phyloP scores from a whole-genome alignment of 805 yeast species.

The Ogataea chonburiensis region DNA sequence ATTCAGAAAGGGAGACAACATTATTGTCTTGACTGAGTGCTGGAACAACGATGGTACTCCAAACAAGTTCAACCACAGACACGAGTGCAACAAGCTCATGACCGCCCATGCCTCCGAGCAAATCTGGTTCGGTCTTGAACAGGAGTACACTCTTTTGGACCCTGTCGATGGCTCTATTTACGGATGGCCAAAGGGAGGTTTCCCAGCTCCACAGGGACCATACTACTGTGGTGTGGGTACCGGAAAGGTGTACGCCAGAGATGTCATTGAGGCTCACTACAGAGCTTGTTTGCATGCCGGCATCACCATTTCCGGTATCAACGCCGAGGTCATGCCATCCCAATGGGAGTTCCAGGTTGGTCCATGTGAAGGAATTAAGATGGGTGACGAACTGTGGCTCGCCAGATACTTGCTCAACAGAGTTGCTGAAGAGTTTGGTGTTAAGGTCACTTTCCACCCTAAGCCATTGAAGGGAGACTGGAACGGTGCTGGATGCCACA shows the following conservation, averaged over 20 bases:
- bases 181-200: constrained; percentile 99
- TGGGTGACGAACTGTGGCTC: constrained; percentile 98
- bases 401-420: constrained; percentile 91
- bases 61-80: constrained; percentile 97
- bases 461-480: constrained; percentile 98
- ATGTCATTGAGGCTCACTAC: constrained; percentile 98
- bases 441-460: constrained; percentile 98
- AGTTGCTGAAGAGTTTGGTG: constrained; percentile 98
- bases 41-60: constrained; percentile 99
- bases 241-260: constrained; percentile 97
- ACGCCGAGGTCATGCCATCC: constrained; percentile 99
- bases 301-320: constrained; percentile 87
- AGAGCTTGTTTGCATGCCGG: constrained; percentile 96
- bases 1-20: constrained; percentile 96
- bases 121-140: constrained; percentile 98
- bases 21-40: constrained; percentile 92
- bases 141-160: constrained; percentile 96
- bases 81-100: constrained; percentile 93
- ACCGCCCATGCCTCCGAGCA: constrained; percentile 80
- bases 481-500: constrained; percentile 99
- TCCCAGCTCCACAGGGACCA: constrained; percentile 99
- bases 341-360: constrained; percentile 99
- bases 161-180: constrained; percentile 76
- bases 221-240: constrained; percentile 99
- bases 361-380: constrained; percentile 89